Conservation (phyloP, 345 rosid genomes). For the Eucalyptus marginata region DNA sequence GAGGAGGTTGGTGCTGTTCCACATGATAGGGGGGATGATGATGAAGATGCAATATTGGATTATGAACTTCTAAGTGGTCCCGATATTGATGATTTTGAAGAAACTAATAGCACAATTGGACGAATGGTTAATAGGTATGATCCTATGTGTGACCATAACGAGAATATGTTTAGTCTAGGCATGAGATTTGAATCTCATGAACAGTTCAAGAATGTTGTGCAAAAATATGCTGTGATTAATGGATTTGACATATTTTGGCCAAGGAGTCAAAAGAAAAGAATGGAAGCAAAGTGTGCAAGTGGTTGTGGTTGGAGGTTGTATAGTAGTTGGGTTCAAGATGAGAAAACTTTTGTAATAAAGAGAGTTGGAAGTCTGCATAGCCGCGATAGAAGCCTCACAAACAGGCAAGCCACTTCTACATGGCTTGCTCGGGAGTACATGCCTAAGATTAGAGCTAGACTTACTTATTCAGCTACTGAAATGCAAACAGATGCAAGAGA, state of each 20-base stretch:
- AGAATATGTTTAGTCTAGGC: background rate
- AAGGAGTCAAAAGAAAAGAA: background rate
- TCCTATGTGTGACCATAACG: too few relatives aligned
- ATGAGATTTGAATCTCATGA: background rate
- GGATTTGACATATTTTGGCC: background rate
- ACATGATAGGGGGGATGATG: background rate
- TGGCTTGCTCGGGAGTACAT: too few relatives aligned
- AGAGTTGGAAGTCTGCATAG: background rate
- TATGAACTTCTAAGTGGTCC: background rate
- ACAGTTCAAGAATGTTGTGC: background rate
- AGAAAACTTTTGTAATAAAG: too few relatives aligned
- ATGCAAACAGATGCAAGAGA: background rate
- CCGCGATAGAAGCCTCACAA: background rate
- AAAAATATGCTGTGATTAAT: too few relatives aligned
- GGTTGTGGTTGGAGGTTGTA: background rate
- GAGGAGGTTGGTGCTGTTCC: background rate
- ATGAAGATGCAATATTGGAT: background rate
- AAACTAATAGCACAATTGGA: too few relatives aligned
- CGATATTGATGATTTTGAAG: too few relatives aligned
- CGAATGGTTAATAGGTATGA: too few relatives aligned
- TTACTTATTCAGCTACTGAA: background rate
- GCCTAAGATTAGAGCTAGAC: background rate
- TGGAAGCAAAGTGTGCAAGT: background rate
- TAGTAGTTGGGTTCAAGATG: background rate
- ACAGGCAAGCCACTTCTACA: too few relatives aligned